phyloP scores from a whole-genome alignment of 2,329 filamentous ascomycete species.

The Fusarium citri region DNA sequence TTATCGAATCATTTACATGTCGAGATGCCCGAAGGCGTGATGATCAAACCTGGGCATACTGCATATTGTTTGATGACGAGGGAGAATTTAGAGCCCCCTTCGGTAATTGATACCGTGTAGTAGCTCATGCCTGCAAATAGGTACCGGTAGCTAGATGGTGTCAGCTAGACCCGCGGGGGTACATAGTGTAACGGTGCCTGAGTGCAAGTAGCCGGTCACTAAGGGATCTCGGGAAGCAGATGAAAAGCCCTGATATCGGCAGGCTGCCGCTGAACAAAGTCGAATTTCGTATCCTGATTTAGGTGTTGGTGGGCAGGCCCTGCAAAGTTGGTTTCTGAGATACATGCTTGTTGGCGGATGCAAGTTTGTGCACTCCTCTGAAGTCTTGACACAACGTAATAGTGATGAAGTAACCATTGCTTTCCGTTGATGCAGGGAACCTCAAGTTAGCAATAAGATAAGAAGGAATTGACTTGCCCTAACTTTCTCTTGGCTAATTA shows the following conservation, averaged over 20 bases:
- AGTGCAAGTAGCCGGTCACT: slow-evolving; percentile 23
- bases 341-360: neutral
- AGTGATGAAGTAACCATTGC: neutral
- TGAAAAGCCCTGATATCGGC: slow-evolving; percentile 22
- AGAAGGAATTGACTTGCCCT: slow-evolving; percentile 25
- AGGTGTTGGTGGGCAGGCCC: slow-evolving; percentile 6
- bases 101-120: slow-evolving; percentile 16
- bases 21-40: slow-evolving; percentile 4
- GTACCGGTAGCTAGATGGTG: slow-evolving; percentile 2
- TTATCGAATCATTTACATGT: slow-evolving; percentile 35
- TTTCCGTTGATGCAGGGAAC: slow-evolving; percentile 23
- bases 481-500: slow-evolving; percentile 4
- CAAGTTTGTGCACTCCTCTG: neutral
- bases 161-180: slow-evolving; percentile 6
- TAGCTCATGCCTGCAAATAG: neutral
- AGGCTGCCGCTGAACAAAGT: slow-evolving; percentile 27
- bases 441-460: slow-evolving; percentile 12
- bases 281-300: slow-evolving; percentile 41
- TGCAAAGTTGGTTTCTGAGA: neutral
- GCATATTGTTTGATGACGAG: slow-evolving; percentile 4
- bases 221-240: slow-evolving; percentile 15
- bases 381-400: neutral
- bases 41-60: slow-evolving; percentile 1
- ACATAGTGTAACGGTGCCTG: slow-evolving; percentile 30
- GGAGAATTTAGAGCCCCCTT: neutral